Evolutionary conservation across 768 basidiomycete species (phyloP).

Genomic region (Podaxis sp.): DNA sequence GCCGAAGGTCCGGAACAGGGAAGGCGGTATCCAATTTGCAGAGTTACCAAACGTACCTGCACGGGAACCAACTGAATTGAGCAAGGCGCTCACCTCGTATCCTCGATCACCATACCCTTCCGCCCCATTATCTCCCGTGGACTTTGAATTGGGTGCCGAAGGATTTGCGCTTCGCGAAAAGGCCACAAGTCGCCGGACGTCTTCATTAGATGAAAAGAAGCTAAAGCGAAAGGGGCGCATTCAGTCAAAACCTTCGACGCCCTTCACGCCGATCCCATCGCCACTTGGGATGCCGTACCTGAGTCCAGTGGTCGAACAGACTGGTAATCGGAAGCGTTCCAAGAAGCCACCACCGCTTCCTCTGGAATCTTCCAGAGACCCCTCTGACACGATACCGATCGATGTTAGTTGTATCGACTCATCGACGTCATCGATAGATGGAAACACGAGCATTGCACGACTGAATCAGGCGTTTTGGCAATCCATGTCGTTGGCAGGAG

Average conservation of each 20-base stretch:
- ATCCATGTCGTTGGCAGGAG: constrained; percentile 31
- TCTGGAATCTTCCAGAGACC: constrained; percentile 12
- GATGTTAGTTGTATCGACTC: neutral
- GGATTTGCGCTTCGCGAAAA: neutral
- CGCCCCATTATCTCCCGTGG: constrained; percentile 23
- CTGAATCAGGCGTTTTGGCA: constrained; percentile 45
- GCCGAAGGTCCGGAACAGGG: constrained; percentile 18
- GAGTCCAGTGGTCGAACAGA: constrained; percentile 20
- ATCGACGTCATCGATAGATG: neutral
- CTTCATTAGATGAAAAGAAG: constrained; percentile 16
- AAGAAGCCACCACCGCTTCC: constrained; percentile 31
- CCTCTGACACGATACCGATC: neutral
- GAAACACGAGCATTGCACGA: neutral
- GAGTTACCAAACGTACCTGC: constrained; percentile 18
- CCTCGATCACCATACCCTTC: constrained; percentile 41
- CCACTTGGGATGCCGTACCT: constrained; percentile 27
- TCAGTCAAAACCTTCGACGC: neutral
- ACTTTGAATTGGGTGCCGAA: constrained; percentile 9
- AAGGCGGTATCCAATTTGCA: constrained; percentile 19
- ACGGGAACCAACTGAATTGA: constrained; percentile 19
- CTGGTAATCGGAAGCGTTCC: constrained; percentile 10
- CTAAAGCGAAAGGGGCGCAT: constrained; percentile 18
- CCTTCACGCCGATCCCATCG: constrained; percentile 21
- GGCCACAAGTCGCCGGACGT: constrained; percentile 12
- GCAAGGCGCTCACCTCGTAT: constrained; percentile 27